A percentile compares a stretch with the other conserved stretches of the same genome.
These are phyloP conservation scores for Mycena sanguinolenta DNA, from an alignment of 768 basidiomycete species.

Conservation along the genomic window DNA sequence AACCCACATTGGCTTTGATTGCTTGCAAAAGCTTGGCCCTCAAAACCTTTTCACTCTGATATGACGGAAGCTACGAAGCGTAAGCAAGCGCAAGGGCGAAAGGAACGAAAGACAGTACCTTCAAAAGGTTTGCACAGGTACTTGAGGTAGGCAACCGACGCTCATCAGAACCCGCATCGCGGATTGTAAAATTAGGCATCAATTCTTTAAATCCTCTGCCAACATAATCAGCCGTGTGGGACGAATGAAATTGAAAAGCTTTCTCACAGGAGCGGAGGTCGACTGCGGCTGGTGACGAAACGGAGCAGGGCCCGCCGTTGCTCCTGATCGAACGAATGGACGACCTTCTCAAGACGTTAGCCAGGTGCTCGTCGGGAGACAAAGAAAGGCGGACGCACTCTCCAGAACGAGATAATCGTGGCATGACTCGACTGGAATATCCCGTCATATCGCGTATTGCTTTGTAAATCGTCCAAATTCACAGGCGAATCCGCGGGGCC, in stretches of 20 bases:
- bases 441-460: slow-evolving; percentile 87
- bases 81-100: not conserved
- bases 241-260: not conserved
- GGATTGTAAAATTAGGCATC: slow-evolving; percentile 89
- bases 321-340: slow-evolving; percentile 83
- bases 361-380: not conserved
- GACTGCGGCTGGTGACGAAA: slow-evolving; percentile 94
- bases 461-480: slow-evolving; percentile 84
- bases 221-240: slow-evolving; percentile 15
- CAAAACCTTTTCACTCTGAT: slow-evolving; percentile 73
- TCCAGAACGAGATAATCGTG: slow-evolving; percentile 89
- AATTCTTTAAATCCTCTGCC: slow-evolving; percentile 88
- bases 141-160: slow-evolving; percentile 80
- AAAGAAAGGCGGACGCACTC: slow-evolving; percentile 54
- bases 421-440: slow-evolving; percentile 76
- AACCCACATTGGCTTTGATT: slow-evolving; percentile 90
- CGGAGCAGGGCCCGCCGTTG: slow-evolving; percentile 83
- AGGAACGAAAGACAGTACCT: slow-evolving; percentile 59
- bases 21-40: slow-evolving; percentile 86
- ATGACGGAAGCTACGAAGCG: slow-evolving; percentile 72
- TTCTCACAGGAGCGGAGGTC: slow-evolving; percentile 87
- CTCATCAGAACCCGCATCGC: slow-evolving; percentile 83
- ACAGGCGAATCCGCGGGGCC: slow-evolving; percentile 90
- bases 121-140: slow-evolving; percentile 93
- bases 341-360: slow-evolving; percentile 63